phyloP scores from a whole-genome alignment of 495 filamentous ascomycete genomes.

The Pyrenula massariospora region DNA sequence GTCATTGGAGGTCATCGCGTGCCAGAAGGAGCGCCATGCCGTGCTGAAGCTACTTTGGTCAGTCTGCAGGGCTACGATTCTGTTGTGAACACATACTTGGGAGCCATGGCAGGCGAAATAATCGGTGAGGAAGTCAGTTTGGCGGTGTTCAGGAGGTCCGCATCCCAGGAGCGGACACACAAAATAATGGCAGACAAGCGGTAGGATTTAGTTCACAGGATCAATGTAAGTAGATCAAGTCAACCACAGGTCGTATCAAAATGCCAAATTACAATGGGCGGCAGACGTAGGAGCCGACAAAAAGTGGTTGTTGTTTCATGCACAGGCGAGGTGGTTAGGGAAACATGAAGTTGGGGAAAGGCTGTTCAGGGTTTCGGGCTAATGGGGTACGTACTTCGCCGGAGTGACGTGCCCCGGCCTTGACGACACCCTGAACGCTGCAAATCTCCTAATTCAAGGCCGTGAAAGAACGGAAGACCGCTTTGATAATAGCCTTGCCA shows the following conservation, averaged over 20 bases:
- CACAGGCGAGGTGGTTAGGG: background rate
- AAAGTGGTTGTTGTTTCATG: background rate
- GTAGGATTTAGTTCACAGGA: background rate
- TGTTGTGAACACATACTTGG: background rate
- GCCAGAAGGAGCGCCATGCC: conserved; percentile 78
- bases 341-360: background rate
- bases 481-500: too few relatives aligned
- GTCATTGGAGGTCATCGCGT: conserved; percentile 78
- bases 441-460: background rate
- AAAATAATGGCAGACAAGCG: background rate
- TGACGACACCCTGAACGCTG: too few relatives aligned
- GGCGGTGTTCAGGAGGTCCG: conserved; percentile 1
- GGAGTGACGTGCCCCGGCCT: too few relatives aligned
- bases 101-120: background rate
- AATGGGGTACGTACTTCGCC: too few relatives aligned
- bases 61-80: background rate
- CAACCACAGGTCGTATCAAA: background rate
- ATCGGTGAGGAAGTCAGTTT: conserved; percentile 4
- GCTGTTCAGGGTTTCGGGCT: too few relatives aligned
- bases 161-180: background rate
- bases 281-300: background rate
- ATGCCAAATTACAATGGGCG: background rate
- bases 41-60: conserved; percentile 37
- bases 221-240: background rate
- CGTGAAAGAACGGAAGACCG: background rate